Percentiles rank a stretch among this genome's conserved stretches.
These are phyloP conservation scores for Ascochyta koolunga DNA, from an alignment of 2,329 filamentous ascomycete genomes.

Conservation along the genomic window DNA sequence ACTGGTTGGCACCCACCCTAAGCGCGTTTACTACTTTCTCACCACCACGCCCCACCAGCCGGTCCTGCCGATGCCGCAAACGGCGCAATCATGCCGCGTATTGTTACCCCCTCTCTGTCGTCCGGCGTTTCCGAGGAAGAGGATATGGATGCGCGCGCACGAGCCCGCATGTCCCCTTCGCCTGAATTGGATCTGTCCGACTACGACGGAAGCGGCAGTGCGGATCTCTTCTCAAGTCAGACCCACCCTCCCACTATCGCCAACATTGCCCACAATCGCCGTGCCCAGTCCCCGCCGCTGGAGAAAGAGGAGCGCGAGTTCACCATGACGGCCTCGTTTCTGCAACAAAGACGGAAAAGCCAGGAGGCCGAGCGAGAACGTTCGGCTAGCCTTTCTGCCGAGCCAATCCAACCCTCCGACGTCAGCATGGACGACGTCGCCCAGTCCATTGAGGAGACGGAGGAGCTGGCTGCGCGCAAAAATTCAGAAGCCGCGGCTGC, in stretches of 20 bases:
- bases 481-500: constrained; percentile 57
- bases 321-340: constrained; percentile 87
- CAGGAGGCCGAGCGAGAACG: constrained; percentile 49
- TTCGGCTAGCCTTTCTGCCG: constrained; percentile 48
- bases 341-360: constrained; percentile 65
- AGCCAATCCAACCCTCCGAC: constrained; percentile 36
- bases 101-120: constrained; percentile 87
- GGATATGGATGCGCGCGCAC: constrained; percentile 63
- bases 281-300: constrained; percentile 83
- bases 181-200: constrained; percentile 94
- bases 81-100: constrained; percentile 58
- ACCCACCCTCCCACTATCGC: constrained; percentile 49
- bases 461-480: constrained; percentile 57
- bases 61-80: constrained; percentile 71
- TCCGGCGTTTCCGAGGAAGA: constrained; percentile 74
- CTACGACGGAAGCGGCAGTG: constrained; percentile 70
- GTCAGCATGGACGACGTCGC: constrained; percentile 47
- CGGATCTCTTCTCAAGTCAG: constrained; percentile 64
- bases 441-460: constrained; percentile 51
- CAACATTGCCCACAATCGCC: constrained; percentile 64
- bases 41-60: constrained; percentile 85
- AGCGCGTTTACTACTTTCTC: constrained; percentile 95
- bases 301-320: constrained; percentile 97
- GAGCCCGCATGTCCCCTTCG: constrained; percentile 78
- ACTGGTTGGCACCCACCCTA: constrained; percentile 87